A percentile compares a stretch with the other conserved stretches of the same genome.
phyloP scores from a whole-genome alignment of 1,284 basidiomycete species.

The Ceratobasidium sp. region DNA sequence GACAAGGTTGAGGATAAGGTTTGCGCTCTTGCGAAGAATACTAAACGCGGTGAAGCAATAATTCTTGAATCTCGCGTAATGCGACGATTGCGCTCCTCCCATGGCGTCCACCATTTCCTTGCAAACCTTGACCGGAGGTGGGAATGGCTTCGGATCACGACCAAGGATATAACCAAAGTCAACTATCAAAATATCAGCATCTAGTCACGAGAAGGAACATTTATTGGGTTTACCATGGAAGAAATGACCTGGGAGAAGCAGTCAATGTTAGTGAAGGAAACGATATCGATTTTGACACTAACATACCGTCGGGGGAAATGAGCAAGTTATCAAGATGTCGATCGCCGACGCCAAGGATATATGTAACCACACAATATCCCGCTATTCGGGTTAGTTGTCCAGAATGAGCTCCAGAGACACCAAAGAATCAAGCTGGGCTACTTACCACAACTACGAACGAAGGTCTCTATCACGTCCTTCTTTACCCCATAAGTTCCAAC shows the following conservation, averaged over 20 bases:
- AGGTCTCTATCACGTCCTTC: constrained; percentile 91
- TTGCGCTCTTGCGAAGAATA: constrained; percentile 94
- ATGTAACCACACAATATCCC: constrained; percentile 98
- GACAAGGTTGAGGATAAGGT: constrained; percentile 94
- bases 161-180: constrained; percentile 99
- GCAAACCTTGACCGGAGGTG: constrained; percentile 97
- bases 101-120: constrained; percentile 99
- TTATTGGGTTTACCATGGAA: constrained; percentile 72
- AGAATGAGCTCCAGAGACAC: neutral
- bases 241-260: constrained; percentile 64
- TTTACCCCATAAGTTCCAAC: constrained; percentile 92
- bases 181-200: constrained; percentile 58
- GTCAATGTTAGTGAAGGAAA: neutral
- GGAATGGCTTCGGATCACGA: constrained; percentile 96
- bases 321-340: constrained; percentile 96
- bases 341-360: constrained; percentile 95
- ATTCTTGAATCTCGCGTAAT: constrained; percentile 93
- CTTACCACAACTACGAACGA: constrained; percentile 95
- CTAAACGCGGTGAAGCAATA: constrained; percentile 97
- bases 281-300: constrained; percentile 20
- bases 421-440: constrained; percentile 42
- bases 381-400: constrained; percentile 58
- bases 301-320: constrained; percentile 84
- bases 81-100: constrained; percentile 91
- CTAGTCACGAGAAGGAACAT: constrained; percentile 12